Evolutionary conservation across 2,329 filamentous ascomycete genomes (phyloP), one percentile per base, ranked within the genome.

Genomic region (Penicillium aurantiogriseum): DNA sequence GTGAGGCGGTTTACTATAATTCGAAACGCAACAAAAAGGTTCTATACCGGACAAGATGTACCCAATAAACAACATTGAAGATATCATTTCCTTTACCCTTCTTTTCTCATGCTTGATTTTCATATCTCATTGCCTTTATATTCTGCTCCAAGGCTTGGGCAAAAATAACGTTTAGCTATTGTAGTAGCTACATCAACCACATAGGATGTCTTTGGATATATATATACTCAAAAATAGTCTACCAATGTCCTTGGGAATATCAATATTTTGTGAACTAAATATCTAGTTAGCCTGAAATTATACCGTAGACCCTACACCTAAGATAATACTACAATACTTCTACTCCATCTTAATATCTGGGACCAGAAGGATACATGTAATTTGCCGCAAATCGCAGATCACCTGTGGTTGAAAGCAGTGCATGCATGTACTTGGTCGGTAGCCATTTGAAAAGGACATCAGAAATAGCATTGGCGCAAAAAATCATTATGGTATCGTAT

Each of bases 401-500:
- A 35, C 8, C 13, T 5, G 5, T 0, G 9, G 15, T 25, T n/a
- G 17, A 11, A 23, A n/a, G n/a, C 9, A n/a, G 5, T 33, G 11
- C 31, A 33, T 33, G 11, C 31, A 33, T 33, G 11, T 33, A 15
- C 31, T 9, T 23, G 4, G 42, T 44, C 23, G 8, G 29, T 15
- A 35, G 13, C 8, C 13, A 31, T 11, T 35, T 17, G 19, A 25
- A 35, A 39, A 40, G 5, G 11, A 21, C 3, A 4, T 17, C 8
- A 13, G 23, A 51, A 31, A 51, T 42, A 42, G 48, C 5, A 38
- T 38, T 52, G 17, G 40, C 40, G 27, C 39, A 27, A 25, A 40
- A 40, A 40, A 4, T 49, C 43, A 54, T 49, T 31, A 48, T 48
- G 51, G 51, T 54, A 54, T 54, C 51, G 10, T 48, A 27, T 39